phyloP scores from a whole-genome alignment of 2,329 filamentous ascomycete species.

The Paraphoma sp. region DNA sequence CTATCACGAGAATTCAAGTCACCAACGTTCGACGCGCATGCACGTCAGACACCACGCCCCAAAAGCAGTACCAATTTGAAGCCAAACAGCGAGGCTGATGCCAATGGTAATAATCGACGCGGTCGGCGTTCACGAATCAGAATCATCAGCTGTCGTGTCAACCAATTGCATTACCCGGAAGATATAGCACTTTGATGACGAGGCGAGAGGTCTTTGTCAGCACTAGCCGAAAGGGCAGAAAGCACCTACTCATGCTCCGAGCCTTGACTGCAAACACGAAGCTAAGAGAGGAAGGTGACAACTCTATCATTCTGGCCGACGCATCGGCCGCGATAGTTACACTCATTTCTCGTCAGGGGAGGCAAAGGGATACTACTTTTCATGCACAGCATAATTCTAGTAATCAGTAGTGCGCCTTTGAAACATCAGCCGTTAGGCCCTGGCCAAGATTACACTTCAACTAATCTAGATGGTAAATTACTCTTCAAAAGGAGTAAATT shows the following conservation, averaged over 20 bases:
- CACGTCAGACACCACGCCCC: neutral
- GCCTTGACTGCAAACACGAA: neutral
- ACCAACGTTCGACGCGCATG: neutral
- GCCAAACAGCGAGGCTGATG: neutral
- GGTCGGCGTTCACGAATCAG: neutral
- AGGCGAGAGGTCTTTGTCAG: neutral
- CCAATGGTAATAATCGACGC: too few species aligned
- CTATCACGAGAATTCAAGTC: too few species aligned
- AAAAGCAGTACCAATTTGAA: too few species aligned
- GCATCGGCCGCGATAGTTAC: too few species aligned
- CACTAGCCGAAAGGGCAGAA: neutral
- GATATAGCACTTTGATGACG: neutral
- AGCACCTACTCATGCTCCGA: neutral
- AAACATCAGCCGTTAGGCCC: too few species aligned
- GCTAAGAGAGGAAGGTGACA: neutral
- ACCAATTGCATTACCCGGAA: neutral
- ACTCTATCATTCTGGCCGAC: too few species aligned
- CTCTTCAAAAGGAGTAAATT: slow-evolving; percentile 45
- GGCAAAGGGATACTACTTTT: too few species aligned
- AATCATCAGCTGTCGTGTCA: neutral
- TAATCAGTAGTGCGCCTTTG: too few species aligned
- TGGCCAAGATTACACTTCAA: too few species aligned
- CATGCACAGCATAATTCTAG: too few species aligned
- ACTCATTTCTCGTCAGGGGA: too few species aligned
- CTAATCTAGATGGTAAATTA: slow-evolving; percentile 1